phyloP scores from a whole-genome alignment of 2,329 filamentous ascomycete species.

The Colletotrichum scovillei region DNA sequence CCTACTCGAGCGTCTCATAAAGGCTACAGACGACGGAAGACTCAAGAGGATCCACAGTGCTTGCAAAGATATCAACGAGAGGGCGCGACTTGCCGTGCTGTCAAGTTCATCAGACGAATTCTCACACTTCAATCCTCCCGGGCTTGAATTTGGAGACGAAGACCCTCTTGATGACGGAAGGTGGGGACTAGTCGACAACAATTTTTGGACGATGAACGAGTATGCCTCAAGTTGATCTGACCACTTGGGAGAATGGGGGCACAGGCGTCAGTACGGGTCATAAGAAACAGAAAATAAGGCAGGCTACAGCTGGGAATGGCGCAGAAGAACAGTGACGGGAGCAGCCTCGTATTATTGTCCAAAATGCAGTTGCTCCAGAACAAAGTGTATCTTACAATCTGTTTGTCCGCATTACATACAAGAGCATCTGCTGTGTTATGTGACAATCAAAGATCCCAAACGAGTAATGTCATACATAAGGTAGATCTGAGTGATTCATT shows the following conservation, averaged over 20 bases:
- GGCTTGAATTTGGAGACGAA: constrained; percentile 19
- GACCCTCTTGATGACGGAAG: constrained; percentile 9
- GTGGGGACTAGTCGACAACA: background rate
- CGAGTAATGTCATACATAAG: background rate
- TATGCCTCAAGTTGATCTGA: background rate
- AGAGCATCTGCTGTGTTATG: background rate
- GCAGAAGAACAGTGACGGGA: background rate
- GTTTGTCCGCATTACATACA: background rate
- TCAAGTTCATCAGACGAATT: background rate
- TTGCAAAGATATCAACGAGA: constrained; percentile 24
- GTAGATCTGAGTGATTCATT: background rate
- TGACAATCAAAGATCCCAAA: background rate
- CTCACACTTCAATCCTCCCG: background rate
- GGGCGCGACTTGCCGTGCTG: background rate
- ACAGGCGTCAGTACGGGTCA: no score
- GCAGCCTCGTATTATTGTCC: background rate
- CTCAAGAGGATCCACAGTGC: constrained; percentile 18
- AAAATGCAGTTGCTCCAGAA: background rate
- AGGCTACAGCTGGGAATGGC: background rate
- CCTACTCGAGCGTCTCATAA: background rate
- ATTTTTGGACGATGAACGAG: background rate
- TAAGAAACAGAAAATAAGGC: background rate
- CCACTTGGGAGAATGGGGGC: background rate
- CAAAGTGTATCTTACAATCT: background rate
- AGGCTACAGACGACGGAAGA: constrained; percentile 11